A percentile compares a stretch with the other conserved stretches of the same genome.
phyloP scores from a whole-genome alignment of 2,329 filamentous ascomycete genomes.

The Paraconiothyrium brasiliense region DNA sequence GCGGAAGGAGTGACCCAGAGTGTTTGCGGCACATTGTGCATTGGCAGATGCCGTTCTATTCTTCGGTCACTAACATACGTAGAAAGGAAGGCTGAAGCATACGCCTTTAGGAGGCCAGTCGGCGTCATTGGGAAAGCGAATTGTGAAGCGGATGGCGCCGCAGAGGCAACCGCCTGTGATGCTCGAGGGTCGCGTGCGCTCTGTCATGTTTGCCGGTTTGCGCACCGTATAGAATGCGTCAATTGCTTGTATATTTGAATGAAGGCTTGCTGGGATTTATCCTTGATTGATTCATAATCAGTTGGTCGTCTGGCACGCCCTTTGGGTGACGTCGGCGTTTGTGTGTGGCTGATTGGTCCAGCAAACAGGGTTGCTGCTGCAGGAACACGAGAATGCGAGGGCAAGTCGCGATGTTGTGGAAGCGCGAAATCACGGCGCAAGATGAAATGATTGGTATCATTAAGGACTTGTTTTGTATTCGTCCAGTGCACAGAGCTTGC shows the following conservation, averaged over 20 bases:
- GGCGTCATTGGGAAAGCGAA: constrained; percentile 28
- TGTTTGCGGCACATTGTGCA: constrained; percentile 43
- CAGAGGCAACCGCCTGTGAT: constrained; percentile 38
- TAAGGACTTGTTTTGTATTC: not conserved
- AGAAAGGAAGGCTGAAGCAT: not conserved
- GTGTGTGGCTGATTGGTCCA: not conserved
- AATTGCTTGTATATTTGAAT: not conserved
- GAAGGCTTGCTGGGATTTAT: not conserved
- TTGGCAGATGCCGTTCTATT: constrained; percentile 38
- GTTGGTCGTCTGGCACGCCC: not conserved
- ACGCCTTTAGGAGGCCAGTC: constrained; percentile 35
- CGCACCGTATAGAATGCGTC: not conserved
- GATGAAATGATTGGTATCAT: not conserved
- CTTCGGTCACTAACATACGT: not conserved
- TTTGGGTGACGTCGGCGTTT: constrained; percentile 3
- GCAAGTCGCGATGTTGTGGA: not conserved
- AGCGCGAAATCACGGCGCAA: not conserved
- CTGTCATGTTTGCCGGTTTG: constrained; percentile 5
- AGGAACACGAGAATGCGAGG: constrained; percentile 5
- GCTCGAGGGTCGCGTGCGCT: constrained; percentile 21
- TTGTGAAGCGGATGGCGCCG: constrained; percentile 33
- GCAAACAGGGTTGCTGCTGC: not conserved
- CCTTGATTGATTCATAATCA: constrained; percentile 1
- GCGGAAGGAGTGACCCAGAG: constrained; percentile 33
- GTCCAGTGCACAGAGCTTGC: too few relatives aligned